Base-by-base conservation (phyloP, 306 rosid species). In the Ceratonia siliqua region DNA sequence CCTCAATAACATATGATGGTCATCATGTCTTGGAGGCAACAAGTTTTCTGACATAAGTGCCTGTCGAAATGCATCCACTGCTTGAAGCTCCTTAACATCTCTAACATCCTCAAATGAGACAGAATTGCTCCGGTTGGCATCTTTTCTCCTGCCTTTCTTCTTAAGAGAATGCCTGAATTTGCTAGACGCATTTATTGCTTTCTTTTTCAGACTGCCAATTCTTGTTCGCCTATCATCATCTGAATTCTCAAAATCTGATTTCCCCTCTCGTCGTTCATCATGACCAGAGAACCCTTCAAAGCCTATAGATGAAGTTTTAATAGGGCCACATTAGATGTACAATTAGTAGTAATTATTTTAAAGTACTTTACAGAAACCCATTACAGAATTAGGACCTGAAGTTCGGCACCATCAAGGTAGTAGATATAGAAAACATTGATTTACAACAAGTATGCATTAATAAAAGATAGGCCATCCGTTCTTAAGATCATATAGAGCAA, bases 1-100 rank as follows among this genome's bases (percentile, higher is more conserved):
- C 93, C 93, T 84, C 86, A 86, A 79, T 69, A 89, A 68, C 77
- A 46, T 80, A 77, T 86, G 93, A 55, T 89, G 83, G 24, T 89
- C 93, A 75, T 89, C 90, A 53, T 74, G 80, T 58, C 74, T 84
- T 18, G 54, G 58, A 78, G 90, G 89, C 28, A 89, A 83, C 87
- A 89, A 80, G 17, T 80, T 85, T 1, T 89, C 87, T 68, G 63
- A 53, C 54, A 72, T 66, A 67, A 89, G 93, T 21, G 74, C 79
- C 77, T 73, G 81, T 13, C 89, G 84, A 78, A 89, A 89, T 18
- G 70, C 82, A 56, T 84, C 87, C 18, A 89, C 90, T 17, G 80
- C 84, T 53, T 74, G 84, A 58, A 79, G 85, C 77, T 89, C 93
- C 75, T 84, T 85, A 25, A 56, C 43, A 63, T 89, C 89, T 42